Percentiles rank a stretch among this genome's conserved stretches.
Evolutionary conservation across 768 basidiomycete genomes (phyloP).

Genomic region (Leccinum ochraceum): DNA sequence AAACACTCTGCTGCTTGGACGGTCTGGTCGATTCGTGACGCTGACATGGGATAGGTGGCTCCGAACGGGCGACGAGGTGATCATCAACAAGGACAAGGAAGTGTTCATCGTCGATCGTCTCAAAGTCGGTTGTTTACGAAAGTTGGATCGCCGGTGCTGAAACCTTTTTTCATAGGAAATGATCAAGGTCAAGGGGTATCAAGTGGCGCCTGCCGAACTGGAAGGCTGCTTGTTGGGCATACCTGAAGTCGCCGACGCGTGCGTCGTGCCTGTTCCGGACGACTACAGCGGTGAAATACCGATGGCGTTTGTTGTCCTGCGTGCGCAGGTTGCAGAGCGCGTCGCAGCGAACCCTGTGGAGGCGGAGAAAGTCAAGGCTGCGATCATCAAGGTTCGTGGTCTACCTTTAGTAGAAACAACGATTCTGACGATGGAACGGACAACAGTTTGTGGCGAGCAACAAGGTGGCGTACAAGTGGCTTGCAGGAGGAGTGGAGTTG

Average conservation of each 20-base stretch:
- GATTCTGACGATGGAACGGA: background rate
- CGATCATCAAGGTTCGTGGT: conserved; percentile 48
- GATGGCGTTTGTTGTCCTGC: conserved; percentile 64
- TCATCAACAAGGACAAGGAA: conserved; percentile 53
- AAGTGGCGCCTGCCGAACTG: conserved; percentile 74
- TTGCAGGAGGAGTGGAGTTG: conserved; percentile 61
- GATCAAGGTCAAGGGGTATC: conserved; percentile 69
- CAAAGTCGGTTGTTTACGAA: conserved; percentile 42
- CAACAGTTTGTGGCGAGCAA: conserved; percentile 53
- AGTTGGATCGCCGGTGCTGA: background rate
- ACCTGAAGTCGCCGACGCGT: conserved; percentile 57
- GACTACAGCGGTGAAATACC: conserved; percentile 75
- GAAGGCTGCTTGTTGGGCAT: conserved; percentile 67
- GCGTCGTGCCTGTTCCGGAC: conserved; percentile 66
- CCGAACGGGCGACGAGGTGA: conserved; percentile 65
- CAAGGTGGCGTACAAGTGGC: conserved; percentile 58
- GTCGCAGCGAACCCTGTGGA: conserved; percentile 32
- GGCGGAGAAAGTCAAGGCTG: conserved; percentile 40
- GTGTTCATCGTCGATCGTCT: conserved; percentile 63
- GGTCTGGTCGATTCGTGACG: background rate
- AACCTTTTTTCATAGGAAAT: conserved; percentile 47
- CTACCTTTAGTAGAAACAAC: background rate
- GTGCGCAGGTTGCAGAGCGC: conserved; percentile 39
- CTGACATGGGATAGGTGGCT: conserved; percentile 52
- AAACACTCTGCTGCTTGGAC: conserved; percentile 16